Base-by-base conservation (phyloP, 495 filamentous ascomycete species). In the Trichoderma gamsii region DNA sequence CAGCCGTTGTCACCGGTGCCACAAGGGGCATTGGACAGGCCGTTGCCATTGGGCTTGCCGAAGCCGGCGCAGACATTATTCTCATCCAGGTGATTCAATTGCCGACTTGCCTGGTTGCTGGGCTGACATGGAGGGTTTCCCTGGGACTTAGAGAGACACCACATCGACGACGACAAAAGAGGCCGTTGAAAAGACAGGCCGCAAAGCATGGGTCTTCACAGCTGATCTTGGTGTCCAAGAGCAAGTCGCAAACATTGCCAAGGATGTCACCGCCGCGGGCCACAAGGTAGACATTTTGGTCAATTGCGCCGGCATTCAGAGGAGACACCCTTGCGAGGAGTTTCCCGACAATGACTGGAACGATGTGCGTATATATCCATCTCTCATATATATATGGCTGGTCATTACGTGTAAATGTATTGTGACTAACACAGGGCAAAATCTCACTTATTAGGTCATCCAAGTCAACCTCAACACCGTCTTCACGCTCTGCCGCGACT, bases 21-120 rank as follows among this genome's bases (percentile, higher is more conserved):
- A 95, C 92, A 18, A 81, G 93, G 65, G 93, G 93, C 25, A 96
- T 97, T 66, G 93, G 93, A n/a, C 87, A 90, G 74, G 85, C 90
- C 13, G 93, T 96, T 79, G 90, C 90, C 56, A 74, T 96, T 68
- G 91, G 88, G 3, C 76, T 93, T 15, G 91, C 92, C 43, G 91
- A 95, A 79, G 90, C 90, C 65, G 92, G 92, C 59, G 92, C 92
- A 69, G 90, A 96, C 76, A 82, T 94, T 69, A 78, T 96, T 46
- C 81, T 97, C 44, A 80, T 95, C 27, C 86, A 38, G 35, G 35
- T 38, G 35, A 7, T 38, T 38, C 35, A 38, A 38, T 38, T 38
- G 35, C 35, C 35, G 35, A 38, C 35, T 38, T 38, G 35, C 35
- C 0, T 38, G 8, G 5, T 38, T 38, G 35, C 35, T 38, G 35